A percentile compares a stretch with the other conserved stretches of the same genome.
Evolutionary conservation across 768 basidiomycete species (phyloP).

Genomic region (Phanerodontia chrysosporium): DNA sequence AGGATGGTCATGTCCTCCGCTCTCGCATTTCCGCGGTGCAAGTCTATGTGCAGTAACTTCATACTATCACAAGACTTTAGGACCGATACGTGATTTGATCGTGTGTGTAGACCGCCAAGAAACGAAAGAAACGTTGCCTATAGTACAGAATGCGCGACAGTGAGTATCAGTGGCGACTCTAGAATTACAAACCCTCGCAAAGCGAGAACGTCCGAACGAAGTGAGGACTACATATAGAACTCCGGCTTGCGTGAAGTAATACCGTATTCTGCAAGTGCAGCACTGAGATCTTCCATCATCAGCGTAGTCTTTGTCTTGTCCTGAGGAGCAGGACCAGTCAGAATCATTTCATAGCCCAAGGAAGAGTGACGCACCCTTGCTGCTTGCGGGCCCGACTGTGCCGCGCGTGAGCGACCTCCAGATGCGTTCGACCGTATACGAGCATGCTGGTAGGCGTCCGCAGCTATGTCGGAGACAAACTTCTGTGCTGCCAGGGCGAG

Average conservation of each 20-base stretch:
- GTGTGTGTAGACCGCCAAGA: not conserved
- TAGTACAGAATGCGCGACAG: not conserved
- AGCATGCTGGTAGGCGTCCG: constrained; percentile 97
- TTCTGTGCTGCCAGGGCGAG: constrained; percentile 96
- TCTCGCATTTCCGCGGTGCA: not conserved
- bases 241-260: constrained; percentile 93
- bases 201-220: not conserved
- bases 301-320: constrained; percentile 91
- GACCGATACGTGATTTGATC: too few species aligned
- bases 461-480: constrained; percentile 94
- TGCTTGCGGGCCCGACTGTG: constrained; percentile 54
- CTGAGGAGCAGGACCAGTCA: constrained; percentile 31
- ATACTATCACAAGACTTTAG: too few species aligned
- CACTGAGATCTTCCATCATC: constrained; percentile 95
- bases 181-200: not conserved
- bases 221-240: constrained; percentile 63
- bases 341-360: not conserved
- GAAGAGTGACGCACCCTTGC: constrained; percentile 47
- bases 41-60: not conserved
- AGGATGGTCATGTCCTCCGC: not conserved
- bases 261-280: constrained; percentile 93
- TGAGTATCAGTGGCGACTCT: not conserved
- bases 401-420: constrained; percentile 64
- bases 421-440: constrained; percentile 88
- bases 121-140: not conserved